A percentile compares a stretch with the other conserved stretches of the same genome.
Evolutionary conservation across 108 stramenopile genomes (phyloP).

Genomic region (Schizochytrium sp.): DNA sequence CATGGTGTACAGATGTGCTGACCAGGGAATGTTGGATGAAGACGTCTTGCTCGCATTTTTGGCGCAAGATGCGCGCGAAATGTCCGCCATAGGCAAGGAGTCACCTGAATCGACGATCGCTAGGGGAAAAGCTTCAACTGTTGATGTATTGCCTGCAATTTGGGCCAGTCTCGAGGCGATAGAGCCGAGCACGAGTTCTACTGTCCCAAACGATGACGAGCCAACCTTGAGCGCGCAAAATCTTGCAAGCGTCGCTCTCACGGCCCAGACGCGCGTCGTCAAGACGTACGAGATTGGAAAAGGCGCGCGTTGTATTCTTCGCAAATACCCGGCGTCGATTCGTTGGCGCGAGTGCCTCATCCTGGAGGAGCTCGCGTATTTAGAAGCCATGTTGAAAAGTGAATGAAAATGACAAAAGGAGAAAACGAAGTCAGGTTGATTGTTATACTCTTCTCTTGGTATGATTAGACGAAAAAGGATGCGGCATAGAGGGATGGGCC

Average conservation of each 20-base stretch:
- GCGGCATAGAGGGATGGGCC: background rate
- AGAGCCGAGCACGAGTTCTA: background rate
- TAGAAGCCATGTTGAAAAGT: background rate
- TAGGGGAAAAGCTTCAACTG: background rate
- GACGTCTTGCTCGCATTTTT: background rate
- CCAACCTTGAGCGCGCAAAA: background rate
- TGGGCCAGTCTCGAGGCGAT: background rate
- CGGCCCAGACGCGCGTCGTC: background rate
- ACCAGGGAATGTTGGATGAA: background rate
- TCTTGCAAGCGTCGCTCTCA: background rate
- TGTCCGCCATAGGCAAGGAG: background rate
- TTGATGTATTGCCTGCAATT: background rate
- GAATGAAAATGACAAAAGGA: too few species aligned
- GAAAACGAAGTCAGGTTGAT: too few species aligned
- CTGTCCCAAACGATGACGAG: too few species aligned
- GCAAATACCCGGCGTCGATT: background rate
- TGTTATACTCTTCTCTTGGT: too few species aligned
- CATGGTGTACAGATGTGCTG: background rate
- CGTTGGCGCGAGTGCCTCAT: background rate
- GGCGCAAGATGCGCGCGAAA: background rate
- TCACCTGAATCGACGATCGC: background rate
- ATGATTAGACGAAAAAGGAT: background rate
- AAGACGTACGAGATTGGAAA: background rate
- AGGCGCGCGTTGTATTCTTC: background rate
- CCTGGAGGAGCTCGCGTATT: background rate